A percentile compares a stretch with the other conserved stretches of the same genome.
Conservation (phyloP, 352 stramenopile species). For the Pythium dissotocum region DNA sequence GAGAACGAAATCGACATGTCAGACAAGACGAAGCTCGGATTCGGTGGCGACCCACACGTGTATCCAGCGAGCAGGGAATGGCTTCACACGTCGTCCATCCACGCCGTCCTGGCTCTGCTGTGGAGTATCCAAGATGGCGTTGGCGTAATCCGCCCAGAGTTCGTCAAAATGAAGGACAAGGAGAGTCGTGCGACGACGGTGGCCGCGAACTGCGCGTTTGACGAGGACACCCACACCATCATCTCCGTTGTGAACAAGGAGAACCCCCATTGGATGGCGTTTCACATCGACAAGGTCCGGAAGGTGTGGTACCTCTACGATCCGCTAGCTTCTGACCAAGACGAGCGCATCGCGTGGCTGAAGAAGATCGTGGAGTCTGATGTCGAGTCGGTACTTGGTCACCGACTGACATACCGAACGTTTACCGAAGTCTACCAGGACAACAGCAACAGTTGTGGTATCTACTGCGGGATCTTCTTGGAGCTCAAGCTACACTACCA, state of each 20-base stretch:
- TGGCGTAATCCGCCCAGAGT: neutral
- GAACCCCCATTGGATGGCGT: neutral
- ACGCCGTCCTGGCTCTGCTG: neutral
- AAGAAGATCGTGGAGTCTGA: neutral
- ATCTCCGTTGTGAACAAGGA: neutral
- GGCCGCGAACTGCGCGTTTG: neutral
- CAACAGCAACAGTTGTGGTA: neutral
- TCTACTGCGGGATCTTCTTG: neutral
- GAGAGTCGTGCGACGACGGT: neutral
- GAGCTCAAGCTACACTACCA: neutral
- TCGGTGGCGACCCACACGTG: too few species aligned
- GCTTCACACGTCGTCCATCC: neutral
- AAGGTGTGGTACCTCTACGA: neutral
- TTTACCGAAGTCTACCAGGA: neutral
- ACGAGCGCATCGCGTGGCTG: neutral
- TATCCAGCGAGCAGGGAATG: neutral
- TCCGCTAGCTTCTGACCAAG: neutral
- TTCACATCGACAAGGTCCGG: neutral
- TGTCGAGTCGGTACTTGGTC: neutral
- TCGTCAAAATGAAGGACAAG: neutral
- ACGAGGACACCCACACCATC: neutral
- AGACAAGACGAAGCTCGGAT: too few species aligned
- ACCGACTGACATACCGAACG: neutral
- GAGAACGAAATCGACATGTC: too few species aligned
- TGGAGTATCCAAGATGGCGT: neutral